phyloP scores from a whole-genome alignment of 2,329 filamentous ascomycete genomes.

The Capronia epimyces region DNA sequence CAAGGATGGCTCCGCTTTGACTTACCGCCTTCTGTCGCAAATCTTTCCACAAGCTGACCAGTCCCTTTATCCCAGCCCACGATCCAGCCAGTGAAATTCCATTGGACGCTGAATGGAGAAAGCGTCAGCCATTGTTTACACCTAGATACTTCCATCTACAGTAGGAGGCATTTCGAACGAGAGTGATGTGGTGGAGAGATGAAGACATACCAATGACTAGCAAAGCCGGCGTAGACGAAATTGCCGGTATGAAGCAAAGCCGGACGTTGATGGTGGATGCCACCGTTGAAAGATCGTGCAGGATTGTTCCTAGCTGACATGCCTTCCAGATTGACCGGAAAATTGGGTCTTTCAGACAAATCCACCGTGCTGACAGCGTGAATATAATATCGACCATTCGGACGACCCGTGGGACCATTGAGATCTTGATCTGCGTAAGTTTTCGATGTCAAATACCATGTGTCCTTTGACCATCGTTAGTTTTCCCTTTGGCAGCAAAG shows the following conservation, averaged over 20 bases:
- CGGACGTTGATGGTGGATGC: slow-evolving; percentile 50
- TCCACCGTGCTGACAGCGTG: slow-evolving; percentile 40
- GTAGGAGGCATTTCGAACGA: not conserved
- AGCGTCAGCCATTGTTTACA: not conserved
- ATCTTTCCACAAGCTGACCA: slow-evolving; percentile 22
- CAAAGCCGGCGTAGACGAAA: slow-evolving; percentile 50
- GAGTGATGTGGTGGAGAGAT: not conserved
- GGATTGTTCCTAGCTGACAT: slow-evolving; percentile 44
- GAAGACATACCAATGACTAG: slow-evolving; percentile 44
- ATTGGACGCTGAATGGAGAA: slow-evolving; percentile 38
- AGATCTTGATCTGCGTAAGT: slow-evolving; percentile 44
- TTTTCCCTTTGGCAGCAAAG: not conserved
- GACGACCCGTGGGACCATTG: slow-evolving; percentile 30
- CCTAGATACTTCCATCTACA: not conserved
- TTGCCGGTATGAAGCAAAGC: slow-evolving; percentile 44
- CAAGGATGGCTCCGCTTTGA: not conserved
- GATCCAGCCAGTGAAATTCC: slow-evolving; percentile 52
- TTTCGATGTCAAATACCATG: slow-evolving; percentile 48
- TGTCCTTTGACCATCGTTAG: slow-evolving; percentile 32
- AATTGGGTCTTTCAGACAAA: slow-evolving; percentile 39
- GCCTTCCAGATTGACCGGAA: slow-evolving; percentile 48
- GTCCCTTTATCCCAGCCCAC: slow-evolving; percentile 42
- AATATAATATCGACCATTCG: slow-evolving; percentile 40
- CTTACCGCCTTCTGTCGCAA: slow-evolving; percentile 23
- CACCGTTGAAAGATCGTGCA: slow-evolving; percentile 48